Evolutionary conservation across 108 stramenopile species (phyloP).

Genomic region (Schizochytrium sp.): DNA sequence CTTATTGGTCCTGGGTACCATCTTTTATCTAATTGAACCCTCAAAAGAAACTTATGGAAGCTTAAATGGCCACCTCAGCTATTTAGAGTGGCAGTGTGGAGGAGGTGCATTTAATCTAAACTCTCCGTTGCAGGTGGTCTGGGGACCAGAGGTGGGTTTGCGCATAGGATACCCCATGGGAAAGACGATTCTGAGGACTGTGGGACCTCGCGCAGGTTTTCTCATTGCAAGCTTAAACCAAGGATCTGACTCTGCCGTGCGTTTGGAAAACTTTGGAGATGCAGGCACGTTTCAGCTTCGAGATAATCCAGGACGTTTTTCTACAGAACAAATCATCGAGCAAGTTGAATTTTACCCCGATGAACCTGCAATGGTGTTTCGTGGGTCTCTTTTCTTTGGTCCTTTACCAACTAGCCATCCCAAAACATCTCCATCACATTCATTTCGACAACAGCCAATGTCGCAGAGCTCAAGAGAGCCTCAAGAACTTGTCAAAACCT

Average conservation of each 20-base stretch:
- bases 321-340: slow-evolving; percentile 33
- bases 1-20: background rate
- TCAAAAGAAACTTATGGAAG: background rate
- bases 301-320: background rate
- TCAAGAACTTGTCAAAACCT: background rate
- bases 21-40: slow-evolving; percentile 25
- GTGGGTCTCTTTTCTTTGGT: slow-evolving; percentile 5
- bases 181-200: background rate
- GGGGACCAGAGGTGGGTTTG: slow-evolving; percentile 6
- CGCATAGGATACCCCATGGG: background rate
- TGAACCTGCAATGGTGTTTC: background rate
- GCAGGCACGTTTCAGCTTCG: background rate
- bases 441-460: background rate
- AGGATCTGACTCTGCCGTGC: background rate
- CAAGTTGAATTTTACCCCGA: background rate
- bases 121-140: background rate
- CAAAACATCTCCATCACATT: background rate
- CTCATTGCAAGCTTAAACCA: background rate
- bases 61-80: background rate
- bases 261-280: background rate
- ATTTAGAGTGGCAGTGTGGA: background rate
- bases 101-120: background rate
- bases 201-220: background rate
- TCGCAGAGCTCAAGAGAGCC: background rate
- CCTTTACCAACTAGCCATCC: background rate